Evolutionary conservation across 345 rosid species (phyloP).

Genomic region (Arabidopsis thaliana): TAIR10.1 NC_003075.7:15818001-15818500

Average conservation of each 20-base stretch:
- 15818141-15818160: background rate
- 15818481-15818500: slow-evolving; percentile 36
- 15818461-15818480: slow-evolving; percentile 19
- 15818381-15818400: background rate
- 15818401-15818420: slow-evolving; percentile 1
- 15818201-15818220: background rate
- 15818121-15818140: background rate
- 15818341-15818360: slow-evolving; percentile 14
- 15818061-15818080: background rate
- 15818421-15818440: background rate
- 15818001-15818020: background rate
- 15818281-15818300: slow-evolving; percentile 1
- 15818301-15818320: slow-evolving; percentile 28
- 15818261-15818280: slow-evolving; percentile 16
- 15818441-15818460: slow-evolving; percentile 22
- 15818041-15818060: background rate
- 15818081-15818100: too few relatives aligned
- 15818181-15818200: background rate
- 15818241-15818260: slow-evolving; percentile 7
- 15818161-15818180: slow-evolving; percentile 16
- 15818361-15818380: slow-evolving; percentile 4
- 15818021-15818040: background rate
- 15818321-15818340: background rate
- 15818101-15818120: background rate
- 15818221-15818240: background rate